These are phyloP conservation scores for Sclerospora graminicola DNA, from an alignment of 352 stramenopile species.

Conservation along the genomic window DNA sequence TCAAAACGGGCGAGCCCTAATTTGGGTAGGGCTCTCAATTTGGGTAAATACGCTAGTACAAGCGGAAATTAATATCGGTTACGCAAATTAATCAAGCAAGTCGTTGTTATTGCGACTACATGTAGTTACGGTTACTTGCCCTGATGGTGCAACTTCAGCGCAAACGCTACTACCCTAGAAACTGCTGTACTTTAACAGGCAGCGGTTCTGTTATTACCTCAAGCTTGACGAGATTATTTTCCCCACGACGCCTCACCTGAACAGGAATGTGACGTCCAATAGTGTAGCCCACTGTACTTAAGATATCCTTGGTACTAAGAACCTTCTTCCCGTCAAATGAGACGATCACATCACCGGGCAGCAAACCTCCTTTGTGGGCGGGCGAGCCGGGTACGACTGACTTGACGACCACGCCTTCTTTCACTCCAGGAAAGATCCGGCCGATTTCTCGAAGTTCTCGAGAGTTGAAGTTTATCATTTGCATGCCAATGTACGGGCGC, in stretches of 20 bases:
- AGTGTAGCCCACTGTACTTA: slow-evolving; percentile 53
- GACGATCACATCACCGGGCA: slow-evolving; percentile 69
- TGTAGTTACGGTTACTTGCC: no score
- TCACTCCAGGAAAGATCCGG: slow-evolving; percentile 63
- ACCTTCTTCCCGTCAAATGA: slow-evolving; percentile 65
- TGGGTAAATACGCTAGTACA: no score
- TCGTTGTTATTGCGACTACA: no score
- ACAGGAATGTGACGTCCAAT: slow-evolving; percentile 64
- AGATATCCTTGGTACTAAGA: slow-evolving; percentile 66
- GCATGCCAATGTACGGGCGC: slow-evolving; percentile 87
- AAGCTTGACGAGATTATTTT: slow-evolving; percentile 32
- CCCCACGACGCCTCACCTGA: slow-evolving; percentile 48
- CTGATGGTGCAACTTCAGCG: background rate
- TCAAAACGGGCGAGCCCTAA: no score
- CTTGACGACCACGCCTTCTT: slow-evolving; percentile 78
- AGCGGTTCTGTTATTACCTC: slow-evolving; percentile 56
- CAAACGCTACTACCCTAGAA: slow-evolving; percentile 2
- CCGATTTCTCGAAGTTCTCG: slow-evolving; percentile 53
- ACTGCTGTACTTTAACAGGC: slow-evolving; percentile 21
- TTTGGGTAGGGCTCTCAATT: no score
- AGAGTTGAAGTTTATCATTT: slow-evolving; percentile 84
- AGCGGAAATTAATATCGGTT: no score
- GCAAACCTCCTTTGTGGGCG: slow-evolving; percentile 62
- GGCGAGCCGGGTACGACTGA: slow-evolving; percentile 67
- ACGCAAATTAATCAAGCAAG: no score